These are phyloP conservation scores for Jamesozyma gamospora DNA, from an alignment of 805 yeast genomes.

Conservation along the genomic window DNA sequence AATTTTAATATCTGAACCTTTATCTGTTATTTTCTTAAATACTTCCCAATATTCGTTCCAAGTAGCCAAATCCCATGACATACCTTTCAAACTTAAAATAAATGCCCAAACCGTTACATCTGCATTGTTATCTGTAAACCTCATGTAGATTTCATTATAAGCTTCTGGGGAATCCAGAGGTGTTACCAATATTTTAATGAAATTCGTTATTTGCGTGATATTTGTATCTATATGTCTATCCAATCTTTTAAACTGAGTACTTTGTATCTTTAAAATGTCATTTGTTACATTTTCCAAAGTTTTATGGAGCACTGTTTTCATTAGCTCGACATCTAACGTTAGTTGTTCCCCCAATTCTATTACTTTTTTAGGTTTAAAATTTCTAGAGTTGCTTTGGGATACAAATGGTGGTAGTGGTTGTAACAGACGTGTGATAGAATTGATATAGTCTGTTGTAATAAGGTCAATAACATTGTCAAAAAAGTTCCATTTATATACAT, in stretches of 20 bases:
- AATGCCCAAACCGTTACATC: conserved; percentile 27
- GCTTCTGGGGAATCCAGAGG: conserved; percentile 38
- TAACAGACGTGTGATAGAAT: conserved; percentile 43
- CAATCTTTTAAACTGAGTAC: conserved; percentile 19
- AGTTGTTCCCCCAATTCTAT: conserved; percentile 62
- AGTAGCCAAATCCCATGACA: conserved; percentile 22
- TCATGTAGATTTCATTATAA: conserved; percentile 30
- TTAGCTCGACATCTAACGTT: conserved; percentile 54
- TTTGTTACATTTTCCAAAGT: conserved; percentile 16
- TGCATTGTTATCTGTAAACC: conserved; percentile 16
- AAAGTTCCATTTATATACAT: conserved; percentile 59
- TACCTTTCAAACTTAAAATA: conserved; percentile 22
- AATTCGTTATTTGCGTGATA: conserved; percentile 11
- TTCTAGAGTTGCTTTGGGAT: conserved; percentile 9
- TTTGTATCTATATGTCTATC: conserved; percentile 20
- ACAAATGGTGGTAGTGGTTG: conserved; percentile 60
- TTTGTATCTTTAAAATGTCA: conserved; percentile 8
- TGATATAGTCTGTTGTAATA: conserved; percentile 44
- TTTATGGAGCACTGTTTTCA: conserved; percentile 43
- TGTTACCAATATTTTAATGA: conserved; percentile 21
- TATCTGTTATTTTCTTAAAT: conserved; percentile 7
- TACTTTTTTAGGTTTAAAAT: conserved; percentile 19
- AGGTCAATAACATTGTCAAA: conserved; percentile 69
- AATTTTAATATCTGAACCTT: neutral
- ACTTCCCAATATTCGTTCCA: conserved; percentile 25